These are phyloP conservation scores for Chytriomyces sp. DNA, from an alignment of 192 early-diverging fungal species.

Conservation along the genomic window DNA sequence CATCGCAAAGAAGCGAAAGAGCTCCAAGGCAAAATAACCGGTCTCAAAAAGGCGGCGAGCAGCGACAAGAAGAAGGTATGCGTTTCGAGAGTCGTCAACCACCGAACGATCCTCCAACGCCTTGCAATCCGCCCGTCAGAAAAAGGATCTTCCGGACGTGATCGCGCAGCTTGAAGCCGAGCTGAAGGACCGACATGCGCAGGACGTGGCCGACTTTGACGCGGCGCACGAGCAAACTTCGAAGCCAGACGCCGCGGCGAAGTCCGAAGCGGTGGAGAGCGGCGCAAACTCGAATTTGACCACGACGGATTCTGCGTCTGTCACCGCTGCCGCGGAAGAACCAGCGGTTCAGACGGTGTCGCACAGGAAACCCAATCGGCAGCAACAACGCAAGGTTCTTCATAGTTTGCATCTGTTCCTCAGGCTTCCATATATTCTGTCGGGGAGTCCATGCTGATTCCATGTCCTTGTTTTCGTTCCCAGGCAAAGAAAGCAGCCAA, in stretches of 20 bases:
- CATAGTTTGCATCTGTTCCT: not conserved
- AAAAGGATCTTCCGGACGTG: constrained; percentile 78
- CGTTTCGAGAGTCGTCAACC: too few species aligned
- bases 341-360: not conserved
- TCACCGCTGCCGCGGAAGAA: not conserved
- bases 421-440: not conserved
- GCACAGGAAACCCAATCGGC: constrained; percentile 44
- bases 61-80: constrained; percentile 72
- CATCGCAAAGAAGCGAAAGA: constrained; percentile 81
- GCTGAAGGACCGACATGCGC: constrained; percentile 62
- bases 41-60: constrained; percentile 76
- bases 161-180: constrained; percentile 69
- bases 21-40: constrained; percentile 66
- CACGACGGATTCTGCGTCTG: not conserved
- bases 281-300: not conserved
- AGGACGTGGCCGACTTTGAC: constrained; percentile 51
- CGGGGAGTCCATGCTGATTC: constrained; percentile 24
- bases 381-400: constrained; percentile 38
- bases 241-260: not conserved
- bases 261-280: not conserved
- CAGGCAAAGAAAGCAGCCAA: constrained; percentile 72
- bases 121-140: constrained; percentile 43
- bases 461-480: constrained; percentile 20
- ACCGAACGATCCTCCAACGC: not conserved
- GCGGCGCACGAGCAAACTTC: constrained; percentile 6